A percentile compares a stretch with the other conserved stretches of the same genome.
phyloP scores from a whole-genome alignment of 2,329 filamentous ascomycete genomes.

The Claviceps cyperi region DNA sequence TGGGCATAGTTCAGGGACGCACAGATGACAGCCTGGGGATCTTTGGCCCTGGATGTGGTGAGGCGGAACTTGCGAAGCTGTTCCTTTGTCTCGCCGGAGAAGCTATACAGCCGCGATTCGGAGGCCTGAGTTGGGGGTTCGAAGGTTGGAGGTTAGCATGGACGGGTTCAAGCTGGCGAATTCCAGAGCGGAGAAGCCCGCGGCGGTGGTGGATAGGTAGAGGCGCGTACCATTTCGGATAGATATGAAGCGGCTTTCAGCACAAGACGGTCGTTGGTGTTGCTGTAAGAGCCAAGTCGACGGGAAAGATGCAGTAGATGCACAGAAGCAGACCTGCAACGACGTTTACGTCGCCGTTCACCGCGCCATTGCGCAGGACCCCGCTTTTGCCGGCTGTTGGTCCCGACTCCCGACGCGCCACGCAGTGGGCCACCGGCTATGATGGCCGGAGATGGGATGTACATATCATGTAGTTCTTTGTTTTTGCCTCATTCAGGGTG shows the following conservation, averaged over 20 bases:
- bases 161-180: not conserved
- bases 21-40: constrained; percentile 91
- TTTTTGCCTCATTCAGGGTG: no score
- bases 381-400: not conserved
- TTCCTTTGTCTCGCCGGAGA: constrained; percentile 79
- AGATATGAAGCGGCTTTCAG: not conserved
- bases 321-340: not conserved
- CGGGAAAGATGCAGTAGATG: not conserved
- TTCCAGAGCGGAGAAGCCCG: not conserved
- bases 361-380: not conserved
- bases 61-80: constrained; percentile 91
- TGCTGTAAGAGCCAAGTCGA: not conserved
- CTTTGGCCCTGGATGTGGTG: constrained; percentile 71
- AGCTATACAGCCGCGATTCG: constrained; percentile 81
- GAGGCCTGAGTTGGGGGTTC: constrained; percentile 31
- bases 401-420: no score
- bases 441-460: no score
- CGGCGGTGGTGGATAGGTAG: not conserved
- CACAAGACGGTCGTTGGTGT: not conserved
- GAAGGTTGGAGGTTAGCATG: not conserved
- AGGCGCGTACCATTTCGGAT: not conserved
- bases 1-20: constrained; percentile 14
- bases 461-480: no score
- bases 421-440: no score
- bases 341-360: not conserved